phyloP scores from a whole-genome alignment of 352 stramenopile species.

The Phytopythium mirpurense region DNA sequence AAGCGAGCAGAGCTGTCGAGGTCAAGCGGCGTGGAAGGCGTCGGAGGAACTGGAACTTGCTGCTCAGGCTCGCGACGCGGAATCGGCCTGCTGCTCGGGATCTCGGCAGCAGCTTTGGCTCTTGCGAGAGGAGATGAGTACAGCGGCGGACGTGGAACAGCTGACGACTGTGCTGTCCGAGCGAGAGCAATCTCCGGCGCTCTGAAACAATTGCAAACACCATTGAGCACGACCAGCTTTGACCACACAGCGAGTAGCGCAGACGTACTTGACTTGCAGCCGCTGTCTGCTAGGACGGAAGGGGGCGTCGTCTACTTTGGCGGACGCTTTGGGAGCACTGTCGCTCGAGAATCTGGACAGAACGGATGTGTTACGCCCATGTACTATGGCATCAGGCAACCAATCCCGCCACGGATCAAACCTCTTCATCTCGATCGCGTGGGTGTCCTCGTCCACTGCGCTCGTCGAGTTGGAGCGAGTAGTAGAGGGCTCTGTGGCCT shows the following conservation, averaged over 20 bases:
- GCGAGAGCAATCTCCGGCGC: conserved; percentile 1
- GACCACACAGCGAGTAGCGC: not conserved
- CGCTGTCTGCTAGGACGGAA: conserved; percentile 1
- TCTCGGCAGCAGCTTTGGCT: not conserved
- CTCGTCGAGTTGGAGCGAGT: conserved; percentile 16
- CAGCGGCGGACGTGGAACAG: not conserved
- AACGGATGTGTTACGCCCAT: not conserved
- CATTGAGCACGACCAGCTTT: not conserved
- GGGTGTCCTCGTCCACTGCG: conserved; percentile 5
- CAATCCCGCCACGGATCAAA: not conserved
- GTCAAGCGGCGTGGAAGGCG: conserved; percentile 15
- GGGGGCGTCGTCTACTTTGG: conserved; percentile 1
- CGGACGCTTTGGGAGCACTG: not conserved
- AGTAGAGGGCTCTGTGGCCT: conserved; percentile 2
- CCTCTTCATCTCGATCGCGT: conserved; percentile 6
- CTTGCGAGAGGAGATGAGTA: not conserved
- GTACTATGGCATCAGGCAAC: not conserved
- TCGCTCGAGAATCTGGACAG: not conserved
- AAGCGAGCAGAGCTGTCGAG: conserved; percentile 39
- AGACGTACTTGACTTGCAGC: conserved; percentile 9
- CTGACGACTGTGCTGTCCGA: not conserved
- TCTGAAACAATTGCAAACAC: not conserved
- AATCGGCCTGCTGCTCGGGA: not conserved
- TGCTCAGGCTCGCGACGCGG: not conserved
- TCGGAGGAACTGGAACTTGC: not conserved